Percentiles rank a stretch among this genome's conserved stretches.
Conservation (phyloP, 2,329 filamentous ascomycete genomes). For the Fusarium protoensiforme region DNA sequence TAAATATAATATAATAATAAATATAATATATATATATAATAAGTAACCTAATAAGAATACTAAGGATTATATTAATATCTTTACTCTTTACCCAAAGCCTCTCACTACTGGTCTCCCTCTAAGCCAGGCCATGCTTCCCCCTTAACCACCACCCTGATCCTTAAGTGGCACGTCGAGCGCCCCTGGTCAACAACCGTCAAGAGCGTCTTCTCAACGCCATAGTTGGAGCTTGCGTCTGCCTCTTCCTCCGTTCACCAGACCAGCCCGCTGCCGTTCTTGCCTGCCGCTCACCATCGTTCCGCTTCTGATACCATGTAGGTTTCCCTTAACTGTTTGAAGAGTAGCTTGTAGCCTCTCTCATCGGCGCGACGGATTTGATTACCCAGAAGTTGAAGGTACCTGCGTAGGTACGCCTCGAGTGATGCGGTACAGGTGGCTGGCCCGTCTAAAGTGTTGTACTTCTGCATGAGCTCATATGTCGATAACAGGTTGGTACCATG, state of each 20-base stretch:
- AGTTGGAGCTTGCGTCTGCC: conserved; percentile 23
- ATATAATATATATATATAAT: no score
- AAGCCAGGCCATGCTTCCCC: no score
- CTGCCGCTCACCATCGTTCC: conserved; percentile 17
- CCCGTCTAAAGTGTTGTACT: conserved; percentile 29
- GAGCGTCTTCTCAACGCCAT: conserved; percentile 24
- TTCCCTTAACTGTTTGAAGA: conserved; percentile 29
- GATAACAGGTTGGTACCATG: conserved; percentile 37
- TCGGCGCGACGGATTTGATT: conserved; percentile 34
- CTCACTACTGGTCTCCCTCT: no score
- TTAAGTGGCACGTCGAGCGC: conserved; percentile 3
- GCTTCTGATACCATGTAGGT: conserved; percentile 25
- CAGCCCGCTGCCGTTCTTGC: conserved; percentile 6
- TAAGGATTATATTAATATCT: no score
- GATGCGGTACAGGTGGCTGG: conserved; percentile 37
- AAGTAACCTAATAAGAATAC: no score
- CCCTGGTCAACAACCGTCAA: conserved; percentile 10
- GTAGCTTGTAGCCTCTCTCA: conserved; percentile 31
- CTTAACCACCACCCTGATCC: conserved; percentile 19
- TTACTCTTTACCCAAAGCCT: no score
- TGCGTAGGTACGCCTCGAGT: conserved; percentile 34
- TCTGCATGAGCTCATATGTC: conserved; percentile 39
- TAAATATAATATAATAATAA: no score
- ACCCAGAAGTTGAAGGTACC: conserved; percentile 34
- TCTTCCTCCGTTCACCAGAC: conserved; percentile 21